A percentile compares a stretch with the other conserved stretches of the same genome.
These are phyloP conservation scores for Insectozyma bohioensis DNA, from an alignment of 1,139 yeast species.

Conservation along the genomic window DNA sequence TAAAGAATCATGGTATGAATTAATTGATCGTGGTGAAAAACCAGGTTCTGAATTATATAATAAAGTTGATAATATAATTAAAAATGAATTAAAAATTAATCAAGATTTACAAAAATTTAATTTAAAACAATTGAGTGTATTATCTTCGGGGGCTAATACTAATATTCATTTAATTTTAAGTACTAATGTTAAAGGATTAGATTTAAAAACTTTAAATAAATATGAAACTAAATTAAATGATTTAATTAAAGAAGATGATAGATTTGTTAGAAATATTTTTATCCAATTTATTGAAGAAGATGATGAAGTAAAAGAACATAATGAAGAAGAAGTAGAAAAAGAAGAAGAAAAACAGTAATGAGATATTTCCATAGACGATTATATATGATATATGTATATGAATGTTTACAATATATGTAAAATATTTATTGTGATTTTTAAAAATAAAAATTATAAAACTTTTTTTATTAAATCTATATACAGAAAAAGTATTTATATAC, in stretches of 20 bases:
- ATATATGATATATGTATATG: constrained; percentile 4
- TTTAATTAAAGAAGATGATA: constrained; percentile 30
- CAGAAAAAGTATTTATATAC: constrained; percentile 8
- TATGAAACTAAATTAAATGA: constrained; percentile 26
- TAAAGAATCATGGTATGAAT: constrained; percentile 66
- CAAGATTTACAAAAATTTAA: constrained; percentile 21
- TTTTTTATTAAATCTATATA: constrained; percentile 12
- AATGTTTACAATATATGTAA: constrained; percentile 7
- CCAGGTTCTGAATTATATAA: constrained; percentile 29
- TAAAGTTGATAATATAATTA: constrained; percentile 25
- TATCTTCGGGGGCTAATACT: constrained; percentile 73
- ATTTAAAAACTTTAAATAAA: constrained; percentile 26
- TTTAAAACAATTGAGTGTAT: constrained; percentile 51
- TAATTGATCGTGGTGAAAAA: constrained; percentile 59
- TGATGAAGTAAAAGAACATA: constrained; percentile 5
- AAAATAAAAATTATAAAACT: background rate
- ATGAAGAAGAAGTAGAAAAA: constrained; percentile 14
- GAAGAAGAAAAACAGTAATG: constrained; percentile 16
- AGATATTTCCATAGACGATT: constrained; percentile 10
- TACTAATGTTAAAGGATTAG: constrained; percentile 18
- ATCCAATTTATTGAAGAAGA: constrained; percentile 13
- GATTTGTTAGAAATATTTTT: constrained; percentile 35
- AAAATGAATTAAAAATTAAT: constrained; percentile 19
- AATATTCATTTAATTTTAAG: constrained; percentile 30
- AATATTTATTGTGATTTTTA: constrained; percentile 1